Evolutionary conservation across 2,329 filamentous ascomycete genomes (phyloP).

Genomic region (Chaetomium globosum): DNA sequence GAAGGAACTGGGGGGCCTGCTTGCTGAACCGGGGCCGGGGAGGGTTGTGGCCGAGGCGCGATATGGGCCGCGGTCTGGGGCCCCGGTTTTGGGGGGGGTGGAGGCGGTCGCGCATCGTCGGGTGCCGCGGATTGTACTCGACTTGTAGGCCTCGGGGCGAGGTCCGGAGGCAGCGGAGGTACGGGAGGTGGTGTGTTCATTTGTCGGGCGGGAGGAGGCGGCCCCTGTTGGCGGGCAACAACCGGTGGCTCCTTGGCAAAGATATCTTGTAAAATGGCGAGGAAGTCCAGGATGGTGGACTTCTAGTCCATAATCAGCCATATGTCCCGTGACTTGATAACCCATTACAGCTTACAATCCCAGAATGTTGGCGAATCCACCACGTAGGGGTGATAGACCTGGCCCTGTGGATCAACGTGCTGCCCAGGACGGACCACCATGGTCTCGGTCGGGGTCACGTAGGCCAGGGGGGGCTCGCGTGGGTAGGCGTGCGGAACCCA

Average conservation of each 20-base stretch:
- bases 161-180: constrained; percentile 71
- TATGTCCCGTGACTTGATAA: neutral
- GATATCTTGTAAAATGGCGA: constrained; percentile 78
- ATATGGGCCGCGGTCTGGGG: constrained; percentile 28
- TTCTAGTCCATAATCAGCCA: constrained; percentile 56
- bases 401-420: constrained; percentile 90
- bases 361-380: constrained; percentile 86
- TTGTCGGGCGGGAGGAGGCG: constrained; percentile 43
- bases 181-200: constrained; percentile 61
- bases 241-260: constrained; percentile 96
- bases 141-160: constrained; percentile 50
- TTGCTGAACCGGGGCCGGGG: constrained; percentile 42
- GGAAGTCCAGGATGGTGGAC: constrained; percentile 79
- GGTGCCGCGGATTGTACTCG: constrained; percentile 42
- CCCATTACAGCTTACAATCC: constrained; percentile 63
- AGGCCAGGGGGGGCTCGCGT: constrained; percentile 78
- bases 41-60: constrained; percentile 40
- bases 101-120: constrained; percentile 47
- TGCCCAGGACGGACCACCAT: constrained; percentile 93
- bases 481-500: constrained; percentile 95
- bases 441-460: constrained; percentile 82
- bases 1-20: constrained; percentile 42
- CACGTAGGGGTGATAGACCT: constrained; percentile 93
- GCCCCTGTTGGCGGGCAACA: constrained; percentile 67
- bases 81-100: constrained; percentile 58